These are phyloP conservation scores for Juncus effusus DNA, from an alignment of 176 grass and related monocot genomes.

Conservation along the genomic window DNA sequence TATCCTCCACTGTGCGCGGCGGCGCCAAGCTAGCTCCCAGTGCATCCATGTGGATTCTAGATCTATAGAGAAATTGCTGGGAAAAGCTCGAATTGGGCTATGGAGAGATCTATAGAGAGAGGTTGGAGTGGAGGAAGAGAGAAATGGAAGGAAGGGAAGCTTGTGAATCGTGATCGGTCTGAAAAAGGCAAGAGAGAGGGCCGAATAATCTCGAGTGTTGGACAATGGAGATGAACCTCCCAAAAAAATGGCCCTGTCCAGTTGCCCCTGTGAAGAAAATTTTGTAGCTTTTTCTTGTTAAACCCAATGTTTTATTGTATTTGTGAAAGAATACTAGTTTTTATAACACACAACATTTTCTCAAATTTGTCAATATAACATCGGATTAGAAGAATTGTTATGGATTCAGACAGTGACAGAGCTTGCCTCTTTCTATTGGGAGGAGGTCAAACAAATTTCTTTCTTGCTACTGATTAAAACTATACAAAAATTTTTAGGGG, in stretches of 20 bases:
- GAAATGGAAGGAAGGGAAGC: conserved; percentile 46
- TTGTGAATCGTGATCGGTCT: conserved; percentile 31
- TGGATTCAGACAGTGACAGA: too few species aligned
- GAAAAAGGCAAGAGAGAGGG: conserved; percentile 10
- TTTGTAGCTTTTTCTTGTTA: too few species aligned
- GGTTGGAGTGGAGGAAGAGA: conserved; percentile 30
- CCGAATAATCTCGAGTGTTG: background rate
- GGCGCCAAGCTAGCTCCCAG: conserved; percentile 11
- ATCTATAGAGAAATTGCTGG: conserved; percentile 17
- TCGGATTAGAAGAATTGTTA: too few species aligned
- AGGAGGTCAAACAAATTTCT: too few species aligned
- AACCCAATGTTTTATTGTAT: too few species aligned
- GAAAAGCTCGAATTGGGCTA: background rate
- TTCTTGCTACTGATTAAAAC: too few species aligned
- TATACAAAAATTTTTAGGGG: too few species aligned
- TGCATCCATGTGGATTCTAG: conserved; percentile 25
- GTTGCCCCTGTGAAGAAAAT: background rate
- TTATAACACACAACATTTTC: too few species aligned
- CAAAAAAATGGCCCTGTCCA: too few species aligned
- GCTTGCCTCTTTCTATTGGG: too few species aligned
- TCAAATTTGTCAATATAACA: too few species aligned
- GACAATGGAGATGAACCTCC: background rate
- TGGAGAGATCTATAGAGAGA: background rate
- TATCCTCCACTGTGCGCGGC: conserved; percentile 66
- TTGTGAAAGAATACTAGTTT: too few species aligned